Evolutionary conservation across 2,329 filamentous ascomycete species (phyloP).

Genomic region (Atkinsonella texensis): DNA sequence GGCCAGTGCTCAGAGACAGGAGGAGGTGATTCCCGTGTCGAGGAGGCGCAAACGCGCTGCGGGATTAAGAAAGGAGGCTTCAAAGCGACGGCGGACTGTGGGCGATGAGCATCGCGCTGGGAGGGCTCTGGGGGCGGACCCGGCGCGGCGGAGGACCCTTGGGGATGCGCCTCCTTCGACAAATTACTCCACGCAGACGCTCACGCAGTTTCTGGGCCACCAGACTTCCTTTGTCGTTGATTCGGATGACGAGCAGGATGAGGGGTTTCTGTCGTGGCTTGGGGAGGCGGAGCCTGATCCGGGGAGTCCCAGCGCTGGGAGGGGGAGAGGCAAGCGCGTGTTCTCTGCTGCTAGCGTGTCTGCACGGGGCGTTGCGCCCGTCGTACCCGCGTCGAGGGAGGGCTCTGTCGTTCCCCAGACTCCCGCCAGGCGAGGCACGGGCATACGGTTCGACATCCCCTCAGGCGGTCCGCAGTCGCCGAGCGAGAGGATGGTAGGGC

Average conservation of each 20-base stretch:
- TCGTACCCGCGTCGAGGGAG: conserved; percentile 12
- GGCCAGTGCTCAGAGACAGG: neutral
- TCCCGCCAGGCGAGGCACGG: conserved; percentile 18
- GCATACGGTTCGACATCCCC: conserved; percentile 27
- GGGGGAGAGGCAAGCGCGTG: conserved; percentile 5
- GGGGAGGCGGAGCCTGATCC: conserved; percentile 8
- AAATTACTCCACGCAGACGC: conserved; percentile 28
- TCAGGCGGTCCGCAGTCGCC: conserved; percentile 28
- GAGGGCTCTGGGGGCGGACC: neutral
- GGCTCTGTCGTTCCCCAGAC: conserved; percentile 30
- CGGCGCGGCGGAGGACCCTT: conserved; percentile 18
- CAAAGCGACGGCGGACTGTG: conserved; percentile 1
- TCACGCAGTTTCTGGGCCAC: conserved; percentile 26
- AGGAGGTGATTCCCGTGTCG: conserved; percentile 13
- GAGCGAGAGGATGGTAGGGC: conserved; percentile 26
- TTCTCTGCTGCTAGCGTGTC: neutral
- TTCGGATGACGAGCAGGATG: conserved; percentile 18
- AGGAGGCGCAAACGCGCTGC: conserved; percentile 13
- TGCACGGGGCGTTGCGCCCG: neutral
- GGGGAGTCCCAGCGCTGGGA: conserved; percentile 16
- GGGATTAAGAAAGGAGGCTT: neutral
- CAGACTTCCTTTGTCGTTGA: conserved; percentile 21
- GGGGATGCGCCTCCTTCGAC: conserved; percentile 19
- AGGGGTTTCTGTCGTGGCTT: conserved; percentile 23
- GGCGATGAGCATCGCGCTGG: conserved; percentile 3